These are phyloP conservation scores for Hansenula lynferdii DNA, from an alignment of 1,139 yeast genomes.

Conservation along the genomic window DNA sequence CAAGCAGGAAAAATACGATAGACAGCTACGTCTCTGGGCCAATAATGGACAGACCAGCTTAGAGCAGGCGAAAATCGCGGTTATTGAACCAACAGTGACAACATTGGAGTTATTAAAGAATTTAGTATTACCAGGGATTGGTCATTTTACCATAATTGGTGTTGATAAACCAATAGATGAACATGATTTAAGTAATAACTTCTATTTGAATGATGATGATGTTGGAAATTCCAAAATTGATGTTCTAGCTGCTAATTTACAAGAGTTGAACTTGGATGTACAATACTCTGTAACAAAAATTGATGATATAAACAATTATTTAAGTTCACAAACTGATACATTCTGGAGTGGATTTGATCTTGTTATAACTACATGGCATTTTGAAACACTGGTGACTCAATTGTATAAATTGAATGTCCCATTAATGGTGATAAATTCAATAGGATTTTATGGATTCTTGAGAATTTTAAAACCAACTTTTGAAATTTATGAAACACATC, in stretches of 20 bases:
- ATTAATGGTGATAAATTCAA: constrained; percentile 42
- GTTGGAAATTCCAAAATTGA: constrained; percentile 39
- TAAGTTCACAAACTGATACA: constrained; percentile 16
- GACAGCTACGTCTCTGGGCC: constrained; percentile 91
- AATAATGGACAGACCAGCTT: constrained; percentile 64
- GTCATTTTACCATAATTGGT: constrained; percentile 60
- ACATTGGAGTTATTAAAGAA: constrained; percentile 76
- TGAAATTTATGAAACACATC: constrained; percentile 75
- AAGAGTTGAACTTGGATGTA: constrained; percentile 61
- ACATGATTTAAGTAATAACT: constrained; percentile 51
- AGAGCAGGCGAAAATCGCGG: constrained; percentile 53
- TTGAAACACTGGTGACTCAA: constrained; percentile 27
- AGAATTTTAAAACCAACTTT: constrained; percentile 46
- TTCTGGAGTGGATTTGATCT: constrained; percentile 52
- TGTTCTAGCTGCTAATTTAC: constrained; percentile 36
- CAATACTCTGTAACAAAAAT: constrained; percentile 16
- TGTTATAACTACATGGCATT: constrained; percentile 35
- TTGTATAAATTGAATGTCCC: constrained; percentile 49
- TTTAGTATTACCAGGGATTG: constrained; percentile 75
- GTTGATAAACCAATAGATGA: constrained; percentile 31
- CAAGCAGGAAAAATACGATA: constrained; percentile 54
- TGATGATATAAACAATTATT: constrained; percentile 22
- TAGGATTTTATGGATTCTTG: constrained; percentile 69
- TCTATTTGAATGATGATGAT: constrained; percentile 48
- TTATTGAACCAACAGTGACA: constrained; percentile 55